Base-by-base conservation (phyloP, 768 basidiomycete genomes). In the Naematelia aurantialba region DNA sequence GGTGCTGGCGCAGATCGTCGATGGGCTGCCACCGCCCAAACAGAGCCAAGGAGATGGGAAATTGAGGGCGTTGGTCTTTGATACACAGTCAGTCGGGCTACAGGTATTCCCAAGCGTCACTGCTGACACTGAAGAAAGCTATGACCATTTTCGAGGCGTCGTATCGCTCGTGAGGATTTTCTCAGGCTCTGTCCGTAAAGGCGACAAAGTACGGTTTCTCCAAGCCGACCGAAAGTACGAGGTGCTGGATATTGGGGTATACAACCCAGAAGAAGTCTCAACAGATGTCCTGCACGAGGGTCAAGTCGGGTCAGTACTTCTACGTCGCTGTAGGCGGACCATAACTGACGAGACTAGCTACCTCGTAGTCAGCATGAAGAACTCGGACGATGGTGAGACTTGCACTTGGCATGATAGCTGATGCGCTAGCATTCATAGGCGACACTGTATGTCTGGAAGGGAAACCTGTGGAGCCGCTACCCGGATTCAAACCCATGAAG, bases 121-220 rank as follows among this genome's bases (percentile, higher is more conserved):
- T 25, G 39, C 53, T 52, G 24, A 27, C n/a, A 26, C 3, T 34
- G 13, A 46, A 17, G 8, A 39, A 39, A 94, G 91, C 58, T 97
- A 93, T 76, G 96, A 99, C 75, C 84, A 88, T 62, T 99, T 91
- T 77, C 85, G 93, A 57, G 96, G 96, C 10, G 96, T 98, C 21
- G 92, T 99, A 49, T 94, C 91, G 1, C 79, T 98, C 27, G 83
- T 98, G 31, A 89, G 84, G 65, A 77, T 99, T 19, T 85, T 88
- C 68, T 82, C 84, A 55, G 96, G 96, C 1, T 78, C 85, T 17
- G 79, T 98, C 46, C 83, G 83, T 46, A 94, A 89, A 90, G 94
- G 94, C 29, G 94, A 98, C 78, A 91, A 87, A 74, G 89, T 98
- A 66, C 82, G 81, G 10, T 94, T 91, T 26, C 87, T 84, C 59